Evolutionary conservation across 2,329 filamentous ascomycete genomes (phyloP), one percentile per base, ranked within the genome.

Genomic region (Berkeleyomyces rouxiae): DNA sequence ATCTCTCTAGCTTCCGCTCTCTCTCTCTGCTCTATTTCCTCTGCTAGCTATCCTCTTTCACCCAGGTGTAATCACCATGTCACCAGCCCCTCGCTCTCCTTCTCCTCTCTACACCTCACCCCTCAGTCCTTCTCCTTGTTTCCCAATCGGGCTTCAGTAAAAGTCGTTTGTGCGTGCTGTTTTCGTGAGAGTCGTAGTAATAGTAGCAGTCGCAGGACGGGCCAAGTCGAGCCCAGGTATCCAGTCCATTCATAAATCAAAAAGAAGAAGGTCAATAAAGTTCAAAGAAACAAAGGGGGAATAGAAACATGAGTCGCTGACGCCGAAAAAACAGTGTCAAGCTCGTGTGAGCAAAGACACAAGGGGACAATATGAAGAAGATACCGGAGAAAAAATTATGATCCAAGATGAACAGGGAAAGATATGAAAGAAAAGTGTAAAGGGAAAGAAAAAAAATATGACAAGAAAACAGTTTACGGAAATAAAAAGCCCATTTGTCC

Each of bases 331-430:
- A 53, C 23, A 53, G 49, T 53, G 23, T 53, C 13, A 53, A 33
- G 49, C 49, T 23, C 36, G 10, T 88, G 87, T 65, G 85, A 88
- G 67, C 77, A 88, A 4, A 84, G 86, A 0, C 84, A 88, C 70
- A 80, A 81, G 66, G 87, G 87, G 69, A 84, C 81, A 3, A 76
- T 75, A 37, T 68, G 23, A 78, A 36, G 71, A 76, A 9, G 79
- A 82, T 67, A 76, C 74, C 0, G 66, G 66, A 71, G 74, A 31
- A 53, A 58, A 61, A 61, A 51, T 43, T 42, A 61, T 40, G 42
- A 61, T 36, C 40, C 33, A 61, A 58, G 33, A 57, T 61, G 39
- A 62, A 62, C 40, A 59, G 46, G 39, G n/a, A 37, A 64, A 49
- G 37, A 57, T 40, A 57, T 43, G 23, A 61, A 63, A 55, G 47